Evolutionary conservation across 192 early-diverging fungal genomes (phyloP), one percentile per base, ranked within the genome.

Genomic region (Gonapodya prolifera): DNA sequence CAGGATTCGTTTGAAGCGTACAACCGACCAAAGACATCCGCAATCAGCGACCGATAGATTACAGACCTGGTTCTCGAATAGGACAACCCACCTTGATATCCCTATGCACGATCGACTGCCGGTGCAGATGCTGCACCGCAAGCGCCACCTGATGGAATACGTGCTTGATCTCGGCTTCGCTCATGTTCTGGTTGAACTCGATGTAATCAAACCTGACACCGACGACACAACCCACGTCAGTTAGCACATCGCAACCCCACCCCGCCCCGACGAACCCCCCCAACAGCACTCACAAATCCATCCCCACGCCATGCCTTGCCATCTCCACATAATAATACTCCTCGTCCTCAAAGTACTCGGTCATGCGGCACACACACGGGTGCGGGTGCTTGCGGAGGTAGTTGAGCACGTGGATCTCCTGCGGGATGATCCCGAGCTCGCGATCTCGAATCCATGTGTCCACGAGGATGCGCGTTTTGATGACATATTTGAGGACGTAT

Each of bases 141-240:
- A 80, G 78, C 2, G 83, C 84, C 31, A 92, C 81, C 78, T 91
- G 91, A 30, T 79, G 70, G 69, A 91, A 91, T 2, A 91, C 88
- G 1, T 78, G 75, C 31, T 83, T 80, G 18, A 90, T 86, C 79
- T 88, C 84, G 79, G 81, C 76, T 82, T 87, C 83, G 0, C 80
- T 78, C 87, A 91, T 87, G 0, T 81, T 34, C 18, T 79, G 79
- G 23, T 89, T 89, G n/a, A 88, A 45, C 79, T 91, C 90, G 16
- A 92, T 91, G 34, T 86, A 91, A 34, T 91, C 91, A 82, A 92
- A 92, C n/a, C n/a, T n/a, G n/a, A n/a, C n/a, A n/a, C n/a, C n/a
- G n/a, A n/a, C n/a, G n/a, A n/a, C n/a, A n/a, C n/a, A n/a, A n/a
- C n/a, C n/a, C n/a, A n/a, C n/a, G n/a, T n/a, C n/a, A n/a, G n/a